Conservation (phyloP, 1,284 basidiomycete genomes). For the Malassezia furfur region DNA sequence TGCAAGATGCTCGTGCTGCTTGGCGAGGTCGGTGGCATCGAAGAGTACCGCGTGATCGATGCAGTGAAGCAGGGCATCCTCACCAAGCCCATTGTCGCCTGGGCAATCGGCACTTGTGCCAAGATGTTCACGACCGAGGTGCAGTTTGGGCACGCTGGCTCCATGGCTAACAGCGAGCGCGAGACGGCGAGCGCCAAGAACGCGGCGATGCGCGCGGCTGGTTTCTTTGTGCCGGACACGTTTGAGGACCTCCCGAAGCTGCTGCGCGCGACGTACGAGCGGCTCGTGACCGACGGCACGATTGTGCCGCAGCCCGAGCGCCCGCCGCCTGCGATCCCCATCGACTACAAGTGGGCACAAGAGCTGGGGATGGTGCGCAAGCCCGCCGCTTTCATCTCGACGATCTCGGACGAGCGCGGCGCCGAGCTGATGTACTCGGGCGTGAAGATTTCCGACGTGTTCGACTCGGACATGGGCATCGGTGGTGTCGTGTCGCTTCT, state of each 20-base stretch:
- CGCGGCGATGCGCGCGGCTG: constrained; percentile 81
- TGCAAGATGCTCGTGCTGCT: constrained; percentile 98
- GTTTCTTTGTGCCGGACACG: constrained; percentile 92
- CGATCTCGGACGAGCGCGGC: constrained; percentile 97
- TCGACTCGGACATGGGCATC: constrained; percentile 57
- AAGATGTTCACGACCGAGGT: constrained; percentile 99
- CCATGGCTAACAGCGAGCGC: constrained; percentile 91
- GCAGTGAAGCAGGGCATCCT: constrained; percentile 88
- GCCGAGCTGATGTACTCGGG: constrained; percentile 97
- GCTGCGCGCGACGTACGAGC: constrained; percentile 74
- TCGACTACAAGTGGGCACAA: constrained; percentile 99
- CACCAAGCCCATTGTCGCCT: constrained; percentile 96
- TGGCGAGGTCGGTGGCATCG: constrained; percentile 95
- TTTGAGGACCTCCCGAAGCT: constrained; percentile 89
- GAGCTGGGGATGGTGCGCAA: constrained; percentile 97
- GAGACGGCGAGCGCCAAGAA: constrained; percentile 99
- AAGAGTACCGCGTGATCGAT: constrained; percentile 98
- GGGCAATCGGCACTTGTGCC: constrained; percentile 98
- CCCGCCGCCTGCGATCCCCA: constrained; percentile 88
- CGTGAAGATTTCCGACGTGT: constrained; percentile 97
- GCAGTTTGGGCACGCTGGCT: constrained; percentile 96
- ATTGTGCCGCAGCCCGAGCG: constrained; percentile 69
- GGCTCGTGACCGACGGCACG: constrained; percentile 63
- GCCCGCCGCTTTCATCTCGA: constrained; percentile 97
- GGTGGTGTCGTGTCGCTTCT: constrained; percentile 91